Conservation (phyloP, 345 rosid genomes). For the Pistacia vera region DNA sequence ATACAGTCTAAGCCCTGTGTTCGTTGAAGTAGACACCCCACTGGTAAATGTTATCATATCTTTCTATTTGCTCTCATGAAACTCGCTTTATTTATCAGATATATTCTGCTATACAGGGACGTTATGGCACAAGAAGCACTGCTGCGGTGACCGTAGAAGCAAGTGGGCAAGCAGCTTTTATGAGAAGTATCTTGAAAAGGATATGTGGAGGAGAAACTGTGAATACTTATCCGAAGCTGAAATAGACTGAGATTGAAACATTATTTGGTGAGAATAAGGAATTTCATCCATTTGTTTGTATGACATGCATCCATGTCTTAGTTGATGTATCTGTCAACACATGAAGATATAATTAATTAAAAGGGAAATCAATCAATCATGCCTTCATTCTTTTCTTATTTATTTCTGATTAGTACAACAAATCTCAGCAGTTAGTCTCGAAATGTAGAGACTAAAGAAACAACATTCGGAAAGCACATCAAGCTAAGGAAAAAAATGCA, state of each 20-base stretch:
- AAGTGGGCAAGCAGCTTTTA: slow-evolving; percentile 49
- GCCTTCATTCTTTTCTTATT: background rate
- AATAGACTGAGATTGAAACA: slow-evolving; percentile 15
- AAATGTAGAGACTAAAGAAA: background rate
- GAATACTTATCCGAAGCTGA: slow-evolving; percentile 41
- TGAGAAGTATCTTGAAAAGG: slow-evolving; percentile 53
- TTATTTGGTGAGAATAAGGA: background rate
- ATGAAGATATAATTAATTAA: background rate
- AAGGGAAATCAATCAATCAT: background rate
- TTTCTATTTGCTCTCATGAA: background rate
- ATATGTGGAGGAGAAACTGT: slow-evolving; percentile 52
- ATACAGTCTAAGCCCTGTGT: slow-evolving; percentile 48
- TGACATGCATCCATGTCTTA: background rate
- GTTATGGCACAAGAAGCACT: slow-evolving; percentile 65
- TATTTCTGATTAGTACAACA: background rate
- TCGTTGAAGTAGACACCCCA: slow-evolving; percentile 61
- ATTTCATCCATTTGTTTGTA: background rate
- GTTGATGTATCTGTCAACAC: background rate
- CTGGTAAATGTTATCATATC: slow-evolving; percentile 34
- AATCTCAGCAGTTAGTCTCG: background rate
- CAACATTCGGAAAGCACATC: background rate
- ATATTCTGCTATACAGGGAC: slow-evolving; percentile 33
- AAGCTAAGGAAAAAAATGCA: background rate
- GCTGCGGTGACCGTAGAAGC: slow-evolving; percentile 42
- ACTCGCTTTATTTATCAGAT: background rate